Evolutionary conservation across 2,329 filamentous ascomycete species (phyloP), one percentile per base, ranked within the genome.

Genomic region (Iodosphaeria phyllophila): DNA sequence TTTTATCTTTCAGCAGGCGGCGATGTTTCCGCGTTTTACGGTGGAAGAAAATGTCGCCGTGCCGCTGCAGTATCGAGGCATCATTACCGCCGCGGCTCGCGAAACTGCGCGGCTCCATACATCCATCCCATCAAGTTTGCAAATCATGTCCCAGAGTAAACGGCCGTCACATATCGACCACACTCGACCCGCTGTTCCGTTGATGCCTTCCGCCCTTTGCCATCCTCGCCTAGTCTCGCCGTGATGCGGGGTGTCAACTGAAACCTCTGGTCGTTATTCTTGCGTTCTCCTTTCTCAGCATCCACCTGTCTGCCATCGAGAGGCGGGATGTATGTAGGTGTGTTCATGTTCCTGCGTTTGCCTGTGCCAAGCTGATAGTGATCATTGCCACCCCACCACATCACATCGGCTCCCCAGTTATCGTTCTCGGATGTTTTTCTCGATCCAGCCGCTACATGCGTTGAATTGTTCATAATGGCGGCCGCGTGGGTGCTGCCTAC

Each of bases 351-450:
- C 40, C 69, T 89, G 32, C 86, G 58, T 56, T 77, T 91, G 15
- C 89, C 84, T 1, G 77, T 93, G 8, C 89, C 89, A 14, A 98
- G 65, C 51, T 98, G 89, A 48, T 77, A 93, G 44, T 74, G 68
- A 52, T 95, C 84, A 41, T 95, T 98, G 26, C 82, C 82, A 32
- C 89, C 89, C 80, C 84, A 98, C 58, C 80, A 91, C 2, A 95
- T 47, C 16, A 84, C 73, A 44, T 95, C 89, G 4, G 76, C 71
- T 24, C 89, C 89, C 68, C 74, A 92, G 44, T 89, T 84, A 39
- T 83, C 76, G 35, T 78, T 75, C 20, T 66, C 54, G 2, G 62
- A 60, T 10, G 39, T 56, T 27, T 43, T 50, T 31, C 39, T 45
- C 3, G 60, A 53, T n/a, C n/a, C n/a, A 2, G 72, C 61, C 10